Evolutionary conservation across 2,329 filamentous ascomycete species (phyloP).

Genomic region (Dactylellina parvicollis): DNA sequence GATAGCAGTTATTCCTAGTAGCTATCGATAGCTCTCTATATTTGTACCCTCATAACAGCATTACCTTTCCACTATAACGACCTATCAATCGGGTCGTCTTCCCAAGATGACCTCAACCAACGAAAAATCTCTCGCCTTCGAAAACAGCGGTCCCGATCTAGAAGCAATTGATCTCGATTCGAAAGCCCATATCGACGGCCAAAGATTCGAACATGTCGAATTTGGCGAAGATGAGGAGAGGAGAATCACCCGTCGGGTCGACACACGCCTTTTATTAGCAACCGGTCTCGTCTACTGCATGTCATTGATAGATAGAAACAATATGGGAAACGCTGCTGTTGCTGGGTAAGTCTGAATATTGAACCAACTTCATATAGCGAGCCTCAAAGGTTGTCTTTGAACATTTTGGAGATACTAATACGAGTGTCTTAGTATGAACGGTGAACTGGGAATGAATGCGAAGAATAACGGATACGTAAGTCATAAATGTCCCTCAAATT

Average conservation of each 20-base stretch:
- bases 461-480: slow-evolving; percentile 38
- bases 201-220: slow-evolving; percentile 5
- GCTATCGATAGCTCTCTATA: background rate
- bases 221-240: slow-evolving; percentile 67
- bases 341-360: slow-evolving; percentile 66
- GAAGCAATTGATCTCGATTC: slow-evolving; percentile 16
- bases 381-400: background rate
- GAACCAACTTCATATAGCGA: background rate
- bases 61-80: background rate
- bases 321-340: slow-evolving; percentile 76
- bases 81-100: background rate
- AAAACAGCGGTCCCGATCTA: background rate
- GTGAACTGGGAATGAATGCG: slow-evolving; percentile 19
- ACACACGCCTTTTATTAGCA: slow-evolving; percentile 71
- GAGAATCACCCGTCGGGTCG: slow-evolving; percentile 75
- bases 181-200: background rate
- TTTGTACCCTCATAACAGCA: background rate
- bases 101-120: slow-evolving; percentile 9
- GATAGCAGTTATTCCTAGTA: background rate
- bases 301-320: slow-evolving; percentile 80
- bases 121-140: slow-evolving; percentile 8
- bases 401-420: background rate
- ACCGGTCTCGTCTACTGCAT: slow-evolving; percentile 77
- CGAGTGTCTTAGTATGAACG: slow-evolving; percentile 14
- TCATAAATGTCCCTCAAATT: background rate